These are phyloP conservation scores for Eimeria acervulina DNA, from an alignment of 169 alveolate species.

Conservation along the genomic window DNA sequence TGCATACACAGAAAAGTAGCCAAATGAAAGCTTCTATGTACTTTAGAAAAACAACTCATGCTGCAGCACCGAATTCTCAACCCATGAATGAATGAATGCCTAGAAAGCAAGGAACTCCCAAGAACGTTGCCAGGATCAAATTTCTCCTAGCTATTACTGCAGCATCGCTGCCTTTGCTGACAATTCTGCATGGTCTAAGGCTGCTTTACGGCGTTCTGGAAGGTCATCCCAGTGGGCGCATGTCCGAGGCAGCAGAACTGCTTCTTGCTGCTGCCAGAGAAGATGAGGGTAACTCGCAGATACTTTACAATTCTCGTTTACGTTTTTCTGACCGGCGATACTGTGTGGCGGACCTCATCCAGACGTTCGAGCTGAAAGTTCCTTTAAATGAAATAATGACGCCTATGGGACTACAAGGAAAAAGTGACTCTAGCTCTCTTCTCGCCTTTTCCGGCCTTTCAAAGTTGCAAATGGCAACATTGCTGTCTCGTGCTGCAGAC, in stretches of 20 bases:
- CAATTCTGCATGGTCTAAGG: constrained; percentile 11
- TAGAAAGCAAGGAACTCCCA: background rate
- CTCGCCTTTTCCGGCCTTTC: background rate
- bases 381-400: constrained; percentile 37
- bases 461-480: constrained; percentile 45
- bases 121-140: background rate
- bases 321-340: constrained; percentile 61
- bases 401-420: background rate
- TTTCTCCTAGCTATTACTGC: background rate
- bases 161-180: background rate
- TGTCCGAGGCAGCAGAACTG: constrained; percentile 9
- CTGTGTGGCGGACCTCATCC: constrained; percentile 11
- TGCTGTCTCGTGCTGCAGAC: constrained; percentile 68
- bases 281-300: background rate
- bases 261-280: constrained; percentile 40
- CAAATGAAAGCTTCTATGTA: background rate
- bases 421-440: background rate
- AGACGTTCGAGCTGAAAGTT: background rate
- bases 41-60: background rate
- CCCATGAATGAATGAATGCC: background rate
- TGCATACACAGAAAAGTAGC: background rate
- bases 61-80: background rate
- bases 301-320: constrained; percentile 50
- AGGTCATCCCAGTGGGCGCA: constrained; percentile 57
- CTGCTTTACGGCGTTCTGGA: constrained; percentile 49